Conservation (phyloP, 805 yeast genomes). For the Metschnikowia colocasiae region DNA sequence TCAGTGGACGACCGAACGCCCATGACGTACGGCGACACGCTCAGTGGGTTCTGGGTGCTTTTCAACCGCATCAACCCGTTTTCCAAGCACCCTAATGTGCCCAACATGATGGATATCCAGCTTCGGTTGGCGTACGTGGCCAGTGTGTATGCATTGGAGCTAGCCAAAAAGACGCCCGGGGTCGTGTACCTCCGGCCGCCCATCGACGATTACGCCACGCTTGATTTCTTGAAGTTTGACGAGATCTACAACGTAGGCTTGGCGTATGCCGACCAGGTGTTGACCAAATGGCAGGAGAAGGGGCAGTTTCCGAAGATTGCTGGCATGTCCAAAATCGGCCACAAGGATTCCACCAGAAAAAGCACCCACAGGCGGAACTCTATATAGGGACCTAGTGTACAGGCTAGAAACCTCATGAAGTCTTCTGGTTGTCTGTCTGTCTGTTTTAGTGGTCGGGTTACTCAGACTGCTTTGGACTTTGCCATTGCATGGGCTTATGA, state of each 20-base stretch:
- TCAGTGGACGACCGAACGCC: slow-evolving; percentile 89
- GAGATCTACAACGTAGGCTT: slow-evolving; percentile 83
- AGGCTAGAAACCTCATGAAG: too few species aligned
- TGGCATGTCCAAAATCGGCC: slow-evolving; percentile 31
- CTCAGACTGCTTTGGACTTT: too few species aligned
- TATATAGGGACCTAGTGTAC: slow-evolving; percentile 10
- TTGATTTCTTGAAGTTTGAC: slow-evolving; percentile 88
- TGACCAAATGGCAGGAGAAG: slow-evolving; percentile 49
- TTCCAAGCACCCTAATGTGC: slow-evolving; percentile 80
- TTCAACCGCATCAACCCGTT: slow-evolving; percentile 87
- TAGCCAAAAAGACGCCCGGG: slow-evolving; percentile 80
- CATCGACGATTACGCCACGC: slow-evolving; percentile 83
- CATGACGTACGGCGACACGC: slow-evolving; percentile 86
- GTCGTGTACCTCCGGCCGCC: slow-evolving; percentile 91
- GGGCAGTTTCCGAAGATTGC: slow-evolving; percentile 62
- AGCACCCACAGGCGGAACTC: slow-evolving; percentile 17
- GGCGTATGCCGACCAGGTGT: slow-evolving; percentile 59
- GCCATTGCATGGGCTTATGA: too few species aligned
- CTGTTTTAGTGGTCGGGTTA: too few species aligned
- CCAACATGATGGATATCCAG: slow-evolving; percentile 93
- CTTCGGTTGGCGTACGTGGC: slow-evolving; percentile 91
- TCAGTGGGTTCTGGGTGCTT: slow-evolving; percentile 90
- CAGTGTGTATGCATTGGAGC: slow-evolving; percentile 87
- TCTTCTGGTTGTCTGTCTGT: too few species aligned
- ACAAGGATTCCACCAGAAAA: slow-evolving; percentile 8